These are phyloP conservation scores for Mycena vitilis DNA, from an alignment of 768 basidiomycete genomes.

Conservation along the genomic window DNA sequence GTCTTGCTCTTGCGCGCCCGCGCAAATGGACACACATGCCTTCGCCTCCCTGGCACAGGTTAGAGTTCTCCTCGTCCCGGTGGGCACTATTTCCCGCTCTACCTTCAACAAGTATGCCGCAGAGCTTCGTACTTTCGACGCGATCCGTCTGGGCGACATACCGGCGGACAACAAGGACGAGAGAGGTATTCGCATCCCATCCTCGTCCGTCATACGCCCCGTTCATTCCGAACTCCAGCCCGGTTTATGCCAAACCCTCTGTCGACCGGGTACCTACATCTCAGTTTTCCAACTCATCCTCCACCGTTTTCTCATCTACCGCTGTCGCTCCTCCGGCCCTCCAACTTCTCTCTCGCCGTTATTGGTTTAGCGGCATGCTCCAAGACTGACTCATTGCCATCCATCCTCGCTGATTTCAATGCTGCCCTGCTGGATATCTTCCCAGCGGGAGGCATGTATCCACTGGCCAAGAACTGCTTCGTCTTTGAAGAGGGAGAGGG, in stretches of 20 bases:
- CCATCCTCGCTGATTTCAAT: slow-evolving; percentile 75
- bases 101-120: slow-evolving; percentile 80
- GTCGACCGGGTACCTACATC: slow-evolving; percentile 84
- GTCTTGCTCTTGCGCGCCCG: slow-evolving; percentile 1
- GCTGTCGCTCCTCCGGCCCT: slow-evolving; percentile 80
- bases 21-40: slow-evolving; percentile 73
- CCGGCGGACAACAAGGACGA: slow-evolving; percentile 84
- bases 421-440: slow-evolving; percentile 73
- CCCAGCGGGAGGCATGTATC: slow-evolving; percentile 74
- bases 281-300: slow-evolving; percentile 82
- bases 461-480: slow-evolving; percentile 85
- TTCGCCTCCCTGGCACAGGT: slow-evolving; percentile 90
- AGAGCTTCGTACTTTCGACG: slow-evolving; percentile 79
- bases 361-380: slow-evolving; percentile 87
- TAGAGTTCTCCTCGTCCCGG: slow-evolving; percentile 86
- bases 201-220: slow-evolving; percentile 17
- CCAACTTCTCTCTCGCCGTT: slow-evolving; percentile 87
- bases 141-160: slow-evolving; percentile 84
- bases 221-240: slow-evolving; percentile 53
- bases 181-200: slow-evolving; percentile 60
- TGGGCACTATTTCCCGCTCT: slow-evolving; percentile 77
- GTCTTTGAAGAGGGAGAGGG: slow-evolving; percentile 84
- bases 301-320: slow-evolving; percentile 74
- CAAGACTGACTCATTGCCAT: slow-evolving; percentile 61
- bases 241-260: slow-evolving; percentile 85